Evolutionary conservation across 1,284 basidiomycete species (phyloP).

Genomic region (Termitomyces sp.): DNA sequence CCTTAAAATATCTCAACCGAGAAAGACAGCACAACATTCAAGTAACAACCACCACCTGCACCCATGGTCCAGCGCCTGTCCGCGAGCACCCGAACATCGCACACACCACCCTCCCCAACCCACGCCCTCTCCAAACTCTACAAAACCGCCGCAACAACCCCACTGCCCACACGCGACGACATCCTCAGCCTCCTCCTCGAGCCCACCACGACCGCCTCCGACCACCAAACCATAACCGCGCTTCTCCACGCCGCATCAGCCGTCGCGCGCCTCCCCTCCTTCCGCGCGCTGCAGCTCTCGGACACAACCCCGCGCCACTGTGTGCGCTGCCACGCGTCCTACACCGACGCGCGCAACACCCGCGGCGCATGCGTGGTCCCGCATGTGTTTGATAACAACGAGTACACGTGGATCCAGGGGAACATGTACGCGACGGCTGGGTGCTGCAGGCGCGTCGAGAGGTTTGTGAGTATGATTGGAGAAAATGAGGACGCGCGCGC

Average conservation of each 20-base stretch:
- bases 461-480: slow-evolving; percentile 2
- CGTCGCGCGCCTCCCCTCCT: slow-evolving; percentile 1
- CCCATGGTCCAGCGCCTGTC: neutral
- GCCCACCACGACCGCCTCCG: slow-evolving; percentile 1
- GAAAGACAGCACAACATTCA: neutral
- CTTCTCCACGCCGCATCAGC: slow-evolving; percentile 5
- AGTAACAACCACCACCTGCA: too few species aligned
- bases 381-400: slow-evolving; percentile 6
- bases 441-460: slow-evolving; percentile 6
- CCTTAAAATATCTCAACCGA: neutral
- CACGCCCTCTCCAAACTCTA: neutral
- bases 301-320: slow-evolving; percentile 9
- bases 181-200: slow-evolving; percentile 9
- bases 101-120: too few species aligned
- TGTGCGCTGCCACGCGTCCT: slow-evolving; percentile 11
- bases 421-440: neutral
- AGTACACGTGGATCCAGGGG: neutral
- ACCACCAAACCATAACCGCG: slow-evolving; percentile 2
- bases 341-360: slow-evolving; percentile 9
- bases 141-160: neutral
- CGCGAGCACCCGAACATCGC: too few species aligned
- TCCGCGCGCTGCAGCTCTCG: slow-evolving; percentile 4
- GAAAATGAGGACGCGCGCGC: slow-evolving; percentile 1
- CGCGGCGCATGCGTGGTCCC: slow-evolving; percentile 8
- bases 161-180: slow-evolving; percentile 6